Evolutionary conservation across 2,329 filamentous ascomycete genomes (phyloP).

Genomic region (Bretziella fagacearum): DNA sequence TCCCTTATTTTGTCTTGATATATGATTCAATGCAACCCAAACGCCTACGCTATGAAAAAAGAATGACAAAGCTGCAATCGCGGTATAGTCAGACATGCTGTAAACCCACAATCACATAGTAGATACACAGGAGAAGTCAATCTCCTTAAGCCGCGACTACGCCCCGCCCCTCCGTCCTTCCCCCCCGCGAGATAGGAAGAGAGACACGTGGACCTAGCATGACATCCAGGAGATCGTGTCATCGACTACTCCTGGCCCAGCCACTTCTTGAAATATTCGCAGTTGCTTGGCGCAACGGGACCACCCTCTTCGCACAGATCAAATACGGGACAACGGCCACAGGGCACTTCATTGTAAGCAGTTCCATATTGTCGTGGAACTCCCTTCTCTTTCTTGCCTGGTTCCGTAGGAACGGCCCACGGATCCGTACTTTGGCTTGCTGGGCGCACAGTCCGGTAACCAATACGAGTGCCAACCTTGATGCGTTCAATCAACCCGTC

Average conservation of each 20-base stretch:
- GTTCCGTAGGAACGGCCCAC: constrained; percentile 21
- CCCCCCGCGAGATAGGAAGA: background rate
- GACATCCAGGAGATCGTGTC: background rate
- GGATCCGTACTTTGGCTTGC: constrained; percentile 28
- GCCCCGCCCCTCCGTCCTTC: background rate
- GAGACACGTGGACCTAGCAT: constrained; percentile 1
- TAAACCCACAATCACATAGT: background rate
- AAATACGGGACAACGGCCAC: constrained; percentile 83
- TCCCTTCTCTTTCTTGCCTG: constrained; percentile 22
- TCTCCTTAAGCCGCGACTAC: background rate
- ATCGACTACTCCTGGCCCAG: constrained; percentile 31
- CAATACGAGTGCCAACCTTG: constrained; percentile 30
- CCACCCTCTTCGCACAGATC: constrained; percentile 82
- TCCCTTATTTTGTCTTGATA: constrained; percentile 5
- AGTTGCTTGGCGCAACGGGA: constrained; percentile 75
- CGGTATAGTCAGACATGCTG: no score
- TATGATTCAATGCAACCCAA: constrained; percentile 7
- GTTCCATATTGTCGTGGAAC: constrained; percentile 37
- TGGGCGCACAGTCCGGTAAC: constrained; percentile 36
- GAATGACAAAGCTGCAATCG: background rate
- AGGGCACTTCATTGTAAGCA: constrained; percentile 75
- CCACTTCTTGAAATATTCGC: constrained; percentile 85
- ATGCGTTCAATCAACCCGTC: constrained; percentile 67
- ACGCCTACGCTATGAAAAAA: constrained; percentile 14
- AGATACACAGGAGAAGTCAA: constrained; percentile 5